phyloP scores from a whole-genome alignment of 1,284 basidiomycete genomes.

The Malassezia arunalokei region DNA sequence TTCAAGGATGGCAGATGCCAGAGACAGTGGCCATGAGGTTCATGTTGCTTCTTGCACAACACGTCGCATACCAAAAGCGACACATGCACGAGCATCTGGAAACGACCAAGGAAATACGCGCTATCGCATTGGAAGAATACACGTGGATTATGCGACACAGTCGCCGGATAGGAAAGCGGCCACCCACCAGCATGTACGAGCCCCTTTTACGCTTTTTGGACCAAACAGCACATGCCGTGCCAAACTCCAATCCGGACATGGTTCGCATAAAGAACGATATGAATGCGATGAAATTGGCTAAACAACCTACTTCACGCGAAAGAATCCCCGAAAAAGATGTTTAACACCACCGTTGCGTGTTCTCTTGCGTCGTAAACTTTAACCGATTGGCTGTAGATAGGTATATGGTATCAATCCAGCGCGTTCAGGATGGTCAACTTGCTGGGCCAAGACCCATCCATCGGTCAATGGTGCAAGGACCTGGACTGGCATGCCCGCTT shows the following conservation, averaged over 20 bases:
- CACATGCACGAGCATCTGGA: not conserved
- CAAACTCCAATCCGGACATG: no score
- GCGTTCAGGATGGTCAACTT: not conserved
- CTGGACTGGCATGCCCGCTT: conserved; percentile 5
- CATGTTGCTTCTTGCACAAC: no score
- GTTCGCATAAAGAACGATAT: no score
- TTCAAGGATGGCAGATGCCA: not conserved
- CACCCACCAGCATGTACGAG: conserved; percentile 3
- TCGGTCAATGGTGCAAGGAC: not conserved
- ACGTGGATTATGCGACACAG: conserved; percentile 13
- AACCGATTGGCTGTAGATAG: conserved; percentile 8
- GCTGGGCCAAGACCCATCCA: conserved; percentile 11
- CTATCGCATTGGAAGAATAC: conserved; percentile 11
- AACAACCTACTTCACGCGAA: no score
- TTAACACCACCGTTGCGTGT: no score
- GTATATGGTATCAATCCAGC: conserved; percentile 12
- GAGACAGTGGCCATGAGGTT: no score
- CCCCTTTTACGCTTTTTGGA: conserved; percentile 8
- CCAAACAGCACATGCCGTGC: no score
- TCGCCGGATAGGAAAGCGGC: not conserved
- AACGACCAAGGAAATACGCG: not conserved
- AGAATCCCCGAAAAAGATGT: not conserved
- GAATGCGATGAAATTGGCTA: no score
- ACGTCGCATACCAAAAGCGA: not conserved
- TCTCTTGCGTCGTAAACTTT: not conserved